Evolutionary conservation across 2,329 filamentous ascomycete genomes (phyloP), one percentile per base, ranked within the genome.

Genomic region (Neofusicoccum kwambonambiense): DNA sequence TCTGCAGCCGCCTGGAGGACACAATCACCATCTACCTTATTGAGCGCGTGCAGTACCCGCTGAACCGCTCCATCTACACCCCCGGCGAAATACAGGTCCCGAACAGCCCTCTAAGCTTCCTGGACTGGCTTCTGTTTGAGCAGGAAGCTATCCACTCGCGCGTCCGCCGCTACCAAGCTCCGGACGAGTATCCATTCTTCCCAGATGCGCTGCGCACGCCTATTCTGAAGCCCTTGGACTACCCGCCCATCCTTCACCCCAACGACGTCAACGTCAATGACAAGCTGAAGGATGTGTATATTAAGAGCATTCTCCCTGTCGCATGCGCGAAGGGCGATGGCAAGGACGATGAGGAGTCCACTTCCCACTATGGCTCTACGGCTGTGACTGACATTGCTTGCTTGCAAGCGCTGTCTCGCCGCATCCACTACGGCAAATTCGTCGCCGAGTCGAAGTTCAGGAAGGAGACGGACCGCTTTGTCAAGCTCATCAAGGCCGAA

Each of bases 151-250:
- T 98, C 5, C 94, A 99, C 77, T 97, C 93, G 13, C 87, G 92
- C 61, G 93, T 99, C 70, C 92, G 95, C 70, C 92, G 95, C 75
- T 99, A 93, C 83, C 89, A 99, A 77, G 92, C 92, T 0, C 95
- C 95, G 44, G 95, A 99, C 83, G 95, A 99, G 80, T 94, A 97
- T 78, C 92, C 95, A 22, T 99, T 98, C 87, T 99, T 97, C 81
- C 92, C 93, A 1, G 85, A 90, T 35, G 89, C 87, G 9, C 82
- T 97, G 45, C 87, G 92, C 72, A 83, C 85, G 64, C 91, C 94
- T 31, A 91, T 99, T 67, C 86, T 99, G n/a, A 89, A 90, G 70
- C 90, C 93, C 8, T 85, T 99, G 70, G 79, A 91, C 75, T 99
- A 99, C 81, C 95, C 95, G 12, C 83, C 84, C 73, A 92, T 99